These are phyloP conservation scores for Zymoseptoria crescenta DNA, from an alignment of 2,329 filamentous ascomycete genomes.

Conservation along the genomic window DNA sequence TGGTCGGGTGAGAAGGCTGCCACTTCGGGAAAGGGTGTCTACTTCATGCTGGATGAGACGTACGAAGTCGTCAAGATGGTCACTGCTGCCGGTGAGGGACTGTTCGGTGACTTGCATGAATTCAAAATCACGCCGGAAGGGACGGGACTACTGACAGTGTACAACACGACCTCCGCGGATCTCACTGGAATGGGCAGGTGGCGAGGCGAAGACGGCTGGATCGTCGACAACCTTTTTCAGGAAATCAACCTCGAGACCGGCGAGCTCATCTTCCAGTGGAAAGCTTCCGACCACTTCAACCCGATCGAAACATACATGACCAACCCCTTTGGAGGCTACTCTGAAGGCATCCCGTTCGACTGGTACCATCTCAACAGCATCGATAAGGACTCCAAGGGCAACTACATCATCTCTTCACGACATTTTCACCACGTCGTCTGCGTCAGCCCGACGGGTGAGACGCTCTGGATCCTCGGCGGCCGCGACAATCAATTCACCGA, in stretches of 20 bases:
- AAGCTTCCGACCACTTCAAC: conserved; percentile 31
- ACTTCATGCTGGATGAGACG: conserved; percentile 29
- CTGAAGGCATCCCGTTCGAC: conserved; percentile 31
- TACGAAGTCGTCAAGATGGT: conserved; percentile 24
- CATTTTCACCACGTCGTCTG: conserved; percentile 39
- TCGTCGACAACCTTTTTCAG: conserved; percentile 40
- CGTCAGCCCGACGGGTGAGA: conserved; percentile 36
- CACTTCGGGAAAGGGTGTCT: conserved; percentile 29
- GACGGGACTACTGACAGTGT: conserved; percentile 39
- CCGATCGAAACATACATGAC: conserved; percentile 23
- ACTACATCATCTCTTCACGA: conserved; percentile 43
- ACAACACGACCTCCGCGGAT: conserved; percentile 28
- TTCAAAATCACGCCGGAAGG: conserved; percentile 36
- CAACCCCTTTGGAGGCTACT: conserved; percentile 34
- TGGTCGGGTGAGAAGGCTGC: conserved; percentile 33
- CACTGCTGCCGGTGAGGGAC: conserved; percentile 23
- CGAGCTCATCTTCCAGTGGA: conserved; percentile 36
- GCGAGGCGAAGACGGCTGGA: conserved; percentile 29
- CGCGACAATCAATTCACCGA: conserved; percentile 37
- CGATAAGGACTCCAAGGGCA: conserved; percentile 40
- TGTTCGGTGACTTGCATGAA: conserved; percentile 37
- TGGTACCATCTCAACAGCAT: conserved; percentile 49
- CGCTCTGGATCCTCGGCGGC: conserved; percentile 48
- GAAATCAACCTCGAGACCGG: conserved; percentile 37
- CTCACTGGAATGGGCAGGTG: conserved; percentile 21